Evolutionary conservation across 1,139 yeast genomes (phyloP).

Genomic region (Saccharomyces pastorianus): DNA sequence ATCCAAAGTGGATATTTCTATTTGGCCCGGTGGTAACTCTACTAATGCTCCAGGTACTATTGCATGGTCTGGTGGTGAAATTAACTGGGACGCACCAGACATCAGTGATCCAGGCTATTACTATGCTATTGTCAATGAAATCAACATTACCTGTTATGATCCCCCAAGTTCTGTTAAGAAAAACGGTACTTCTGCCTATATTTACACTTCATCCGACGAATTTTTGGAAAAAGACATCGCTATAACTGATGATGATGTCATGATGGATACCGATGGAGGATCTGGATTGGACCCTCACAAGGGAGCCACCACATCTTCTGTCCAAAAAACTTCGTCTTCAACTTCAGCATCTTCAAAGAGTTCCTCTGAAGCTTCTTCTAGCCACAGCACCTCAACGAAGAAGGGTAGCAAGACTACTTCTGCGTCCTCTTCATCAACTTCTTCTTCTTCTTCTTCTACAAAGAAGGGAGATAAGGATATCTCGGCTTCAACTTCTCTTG

Average conservation of each 20-base stretch:
- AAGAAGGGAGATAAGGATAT: background rate
- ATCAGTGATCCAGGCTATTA: slow-evolving; percentile 68
- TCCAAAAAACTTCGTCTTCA: background rate
- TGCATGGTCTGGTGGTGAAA: slow-evolving; percentile 89
- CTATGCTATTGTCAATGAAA: slow-evolving; percentile 54
- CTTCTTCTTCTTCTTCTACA: slow-evolving; percentile 11
- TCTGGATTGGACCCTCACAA: slow-evolving; percentile 55
- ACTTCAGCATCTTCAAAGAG: slow-evolving; percentile 8
- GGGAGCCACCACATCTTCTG: slow-evolving; percentile 13
- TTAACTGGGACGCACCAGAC: slow-evolving; percentile 76
- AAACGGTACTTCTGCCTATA: slow-evolving; percentile 49
- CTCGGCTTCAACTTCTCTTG: slow-evolving; percentile 16
- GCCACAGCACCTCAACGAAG: background rate
- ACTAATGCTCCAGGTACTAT: slow-evolving; percentile 64
- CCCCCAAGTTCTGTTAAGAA: slow-evolving; percentile 46
- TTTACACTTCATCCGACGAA: slow-evolving; percentile 43
- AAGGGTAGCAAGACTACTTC: slow-evolving; percentile 7
- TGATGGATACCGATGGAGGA: slow-evolving; percentile 52
- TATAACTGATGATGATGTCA: slow-evolving; percentile 53
- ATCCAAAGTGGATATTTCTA: slow-evolving; percentile 68
- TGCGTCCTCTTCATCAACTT: slow-evolving; percentile 12
- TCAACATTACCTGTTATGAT: slow-evolving; percentile 60
- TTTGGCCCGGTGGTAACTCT: slow-evolving; percentile 88
- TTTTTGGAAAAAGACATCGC: slow-evolving; percentile 41
- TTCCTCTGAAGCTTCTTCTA: slow-evolving; percentile 2